These are phyloP conservation scores for Parasitella parasitica DNA, from an alignment of 371 early-diverging fungal species.

Conservation along the genomic window DNA sequence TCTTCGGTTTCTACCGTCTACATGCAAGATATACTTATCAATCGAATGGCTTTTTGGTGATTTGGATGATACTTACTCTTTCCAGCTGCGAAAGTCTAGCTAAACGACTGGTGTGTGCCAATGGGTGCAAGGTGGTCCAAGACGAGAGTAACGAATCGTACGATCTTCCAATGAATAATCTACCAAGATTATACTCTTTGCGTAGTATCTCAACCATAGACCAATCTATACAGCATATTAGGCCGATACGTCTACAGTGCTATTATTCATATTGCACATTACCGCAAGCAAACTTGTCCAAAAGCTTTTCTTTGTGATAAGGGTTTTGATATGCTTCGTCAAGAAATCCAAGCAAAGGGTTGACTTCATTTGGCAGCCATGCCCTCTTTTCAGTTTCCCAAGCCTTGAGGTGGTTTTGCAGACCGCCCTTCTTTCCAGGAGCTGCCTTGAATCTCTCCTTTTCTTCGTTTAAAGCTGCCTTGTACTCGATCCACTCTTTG, in stretches of 20 bases:
- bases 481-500: neutral
- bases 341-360: constrained; percentile 56
- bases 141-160: constrained; percentile 51
- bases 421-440: neutral
- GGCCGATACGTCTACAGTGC: neutral
- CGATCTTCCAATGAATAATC: constrained; percentile 50
- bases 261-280: constrained; percentile 3
- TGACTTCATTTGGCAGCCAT: constrained; percentile 33
- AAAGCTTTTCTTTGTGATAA: constrained; percentile 35
- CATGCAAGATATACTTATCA: neutral
- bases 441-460: neutral
- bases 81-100: constrained; percentile 49
- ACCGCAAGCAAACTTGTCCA: constrained; percentile 54
- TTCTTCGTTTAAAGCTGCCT: neutral
- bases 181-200: constrained; percentile 52
- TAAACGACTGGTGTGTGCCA: constrained; percentile 51
- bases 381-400: neutral
- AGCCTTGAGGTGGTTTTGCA: neutral
- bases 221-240: constrained; percentile 36
- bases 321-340: constrained; percentile 43
- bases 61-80: constrained; percentile 35
- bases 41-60: neutral
- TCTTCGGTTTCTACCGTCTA: constrained; percentile 68
- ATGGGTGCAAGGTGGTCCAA: constrained; percentile 58
- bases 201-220: constrained; percentile 42